Evolutionary conservation across 805 yeast genomes (phyloP), one percentile per base, ranked within the genome.

Genomic region (Maudiozyma barnettii): DNA sequence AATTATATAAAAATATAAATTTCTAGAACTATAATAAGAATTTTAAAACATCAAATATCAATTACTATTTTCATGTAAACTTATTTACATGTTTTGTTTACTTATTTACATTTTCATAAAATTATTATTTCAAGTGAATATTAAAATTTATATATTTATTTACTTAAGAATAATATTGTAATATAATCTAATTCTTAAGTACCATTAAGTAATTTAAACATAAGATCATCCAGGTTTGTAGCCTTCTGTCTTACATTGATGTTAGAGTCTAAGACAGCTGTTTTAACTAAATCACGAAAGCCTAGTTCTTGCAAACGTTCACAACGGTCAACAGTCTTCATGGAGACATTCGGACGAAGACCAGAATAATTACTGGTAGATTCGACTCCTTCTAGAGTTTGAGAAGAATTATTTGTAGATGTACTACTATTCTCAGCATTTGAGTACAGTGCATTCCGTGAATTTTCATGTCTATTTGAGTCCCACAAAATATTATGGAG

Each of bases 401-500:
- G 30, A 4, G 30, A 26, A 26, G 30, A 26, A 26, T 9, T 6
- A 26, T 12, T 26, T 26, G 30, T 26, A 33, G 36, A 33, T 14
- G 36, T 33, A 14, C 18, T 14, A 6, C 16, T 33, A 14, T 16
- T 33, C 18, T 33, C 36, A 14, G n/a, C 8, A n/a, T 14, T 59
- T 33, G 36, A 33, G 16, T n/a, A 33, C 16, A n/a, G 16, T n/a
- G 8, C 9, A 14, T 14, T 33, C 5, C 8, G 18, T 33, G 3
- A 5, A 33, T 33, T 18, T 20, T 50, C 54, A 1, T 61, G 55
- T 13, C 59, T 46, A 6, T 60, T 51, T 1, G 67, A 61, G 47
- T 61, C 58, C 68, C 68, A 64, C 7, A 63, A 48, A 10, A 64
- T 46, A 46, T 64, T 64, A 39, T 59, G 63, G 19, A 64, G 49